These are phyloP conservation scores for Populus hybrid DNA, from an alignment of 441 rosid genomes.

Conservation along the genomic window DNA sequence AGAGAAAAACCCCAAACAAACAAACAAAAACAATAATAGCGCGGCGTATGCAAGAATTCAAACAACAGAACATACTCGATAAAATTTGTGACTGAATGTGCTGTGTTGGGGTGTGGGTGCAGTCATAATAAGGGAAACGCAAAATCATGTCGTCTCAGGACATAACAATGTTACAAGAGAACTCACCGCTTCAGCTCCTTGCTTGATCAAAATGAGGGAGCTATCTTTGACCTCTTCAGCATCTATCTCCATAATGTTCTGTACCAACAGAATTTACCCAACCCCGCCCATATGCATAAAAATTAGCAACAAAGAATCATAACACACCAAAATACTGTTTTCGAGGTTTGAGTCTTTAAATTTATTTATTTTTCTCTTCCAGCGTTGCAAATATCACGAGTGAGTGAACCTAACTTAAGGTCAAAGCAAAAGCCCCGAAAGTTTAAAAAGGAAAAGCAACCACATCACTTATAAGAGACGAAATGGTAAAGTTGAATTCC, in stretches of 20 bases:
- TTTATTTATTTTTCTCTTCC: neutral
- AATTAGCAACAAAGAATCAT: neutral
- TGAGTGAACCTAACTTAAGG: neutral
- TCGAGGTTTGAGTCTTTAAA: too few relatives aligned
- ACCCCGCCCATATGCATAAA: too few relatives aligned
- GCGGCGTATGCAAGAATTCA: neutral
- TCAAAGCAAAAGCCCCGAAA: neutral
- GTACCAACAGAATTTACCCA: neutral
- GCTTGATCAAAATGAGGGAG: slow-evolving; percentile 64
- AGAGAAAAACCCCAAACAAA: neutral
- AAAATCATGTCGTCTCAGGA: neutral
- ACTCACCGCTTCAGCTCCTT: slow-evolving; percentile 98
- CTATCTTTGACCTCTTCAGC: slow-evolving; percentile 30
- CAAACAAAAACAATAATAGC: neutral
- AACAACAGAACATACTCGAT: neutral
- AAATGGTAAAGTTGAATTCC: neutral
- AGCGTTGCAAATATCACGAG: neutral
- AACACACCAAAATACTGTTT: too few relatives aligned
- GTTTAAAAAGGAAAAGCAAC: neutral
- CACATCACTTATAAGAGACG: neutral
- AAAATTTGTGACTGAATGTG: neutral
- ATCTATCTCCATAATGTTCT: slow-evolving; percentile 39
- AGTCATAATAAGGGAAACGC: neutral
- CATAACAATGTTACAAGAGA: neutral
- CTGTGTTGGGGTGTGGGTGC: neutral